Base-by-base conservation (phyloP, 495 filamentous ascomycete species). In the Lasiosphaeria ovina region DNA sequence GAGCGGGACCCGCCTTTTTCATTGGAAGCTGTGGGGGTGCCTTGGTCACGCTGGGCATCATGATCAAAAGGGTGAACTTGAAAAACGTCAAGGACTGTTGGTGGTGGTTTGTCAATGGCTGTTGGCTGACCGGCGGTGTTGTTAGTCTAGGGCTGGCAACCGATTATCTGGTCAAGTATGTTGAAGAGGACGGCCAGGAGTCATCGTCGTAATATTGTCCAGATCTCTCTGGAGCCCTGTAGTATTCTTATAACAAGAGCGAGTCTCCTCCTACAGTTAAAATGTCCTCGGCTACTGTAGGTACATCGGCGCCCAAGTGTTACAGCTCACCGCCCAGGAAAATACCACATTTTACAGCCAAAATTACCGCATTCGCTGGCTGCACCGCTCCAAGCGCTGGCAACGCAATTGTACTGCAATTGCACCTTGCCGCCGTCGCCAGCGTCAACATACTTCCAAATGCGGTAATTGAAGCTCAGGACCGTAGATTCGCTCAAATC, bases 21-120 rank as follows among this genome's bases (percentile, higher is more conserved):
- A 71, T 87, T 17, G 87, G 90, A 8, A 90, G 88, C 66, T 97
- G 92, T 70, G 93, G 91, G 12, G 89, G 93, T 54, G 90, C 92
- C 7, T 81, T 85, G 35, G 68, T 85, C 16, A 87, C 91, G 4
- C 73, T 97, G 50, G 90, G 85, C 0, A 77, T 87, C 62, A 98
- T 97, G 92, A 97, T 98, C 36, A 88, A 84, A 79, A 88, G 79
- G 67, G 95, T 96, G 16, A 89, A 89, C 57, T 69, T 98, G 63
- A 91, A 94, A 72, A 87, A 83, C 64, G 90, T 91, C 36, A 81
- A 83, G 66, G 88, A 91, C 67, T 98, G 94, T 67, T 97, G 93
- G 92, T 93, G 91, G 88, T 98, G 95, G 95, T 98, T 98, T 61
- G 79, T 83, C 47, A 83, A 85, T 55, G 82, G 82, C 33, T 83